phyloP scores from a whole-genome alignment of 495 filamentous ascomycete genomes.

The Daldinia grandis region DNA sequence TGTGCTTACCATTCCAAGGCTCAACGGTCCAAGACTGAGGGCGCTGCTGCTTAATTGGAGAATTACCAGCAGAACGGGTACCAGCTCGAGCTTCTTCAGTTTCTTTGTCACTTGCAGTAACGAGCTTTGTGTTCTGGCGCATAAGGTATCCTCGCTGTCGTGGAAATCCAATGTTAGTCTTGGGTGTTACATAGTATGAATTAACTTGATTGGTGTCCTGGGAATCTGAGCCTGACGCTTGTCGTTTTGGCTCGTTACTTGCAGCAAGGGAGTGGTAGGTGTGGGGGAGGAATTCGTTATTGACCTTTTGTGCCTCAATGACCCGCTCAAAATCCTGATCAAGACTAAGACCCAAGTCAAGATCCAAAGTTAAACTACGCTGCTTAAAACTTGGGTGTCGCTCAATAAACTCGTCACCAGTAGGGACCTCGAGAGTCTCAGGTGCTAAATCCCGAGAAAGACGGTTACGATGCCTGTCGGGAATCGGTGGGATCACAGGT shows the following conservation, averaged over 20 bases:
- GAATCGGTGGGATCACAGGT: conserved; percentile 69
- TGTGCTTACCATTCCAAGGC: conserved; percentile 88
- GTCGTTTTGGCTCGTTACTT: conserved; percentile 27
- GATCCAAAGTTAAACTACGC: conserved; percentile 71
- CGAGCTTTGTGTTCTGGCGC: conserved; percentile 97
- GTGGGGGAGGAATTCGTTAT: conserved; percentile 60
- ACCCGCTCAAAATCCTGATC: conserved; percentile 94
- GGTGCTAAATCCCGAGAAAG: conserved; percentile 55
- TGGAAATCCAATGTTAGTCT: conserved; percentile 65
- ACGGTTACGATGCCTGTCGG: conserved; percentile 64
- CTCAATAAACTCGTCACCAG: conserved; percentile 51
- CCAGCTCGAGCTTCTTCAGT: conserved; percentile 60
- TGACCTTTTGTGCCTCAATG: conserved; percentile 98
- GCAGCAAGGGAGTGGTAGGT: conserved; percentile 12
- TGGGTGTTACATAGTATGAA: conserved; percentile 5
- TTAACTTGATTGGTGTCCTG: conserved; percentile 9
- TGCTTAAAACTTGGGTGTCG: conserved; percentile 67
- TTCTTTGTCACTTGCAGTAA: conserved; percentile 81
- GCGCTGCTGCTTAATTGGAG: conserved; percentile 72
- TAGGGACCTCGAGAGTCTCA: conserved; percentile 39
- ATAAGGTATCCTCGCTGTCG: conserved; percentile 97
- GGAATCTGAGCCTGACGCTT: conserved; percentile 26
- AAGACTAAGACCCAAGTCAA: conserved; percentile 83
- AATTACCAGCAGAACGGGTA: conserved; percentile 71
- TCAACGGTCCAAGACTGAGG: conserved; percentile 93